phyloP scores from a whole-genome alignment of 2,329 filamentous ascomycete genomes.

The Trichoderma aggressivum region DNA sequence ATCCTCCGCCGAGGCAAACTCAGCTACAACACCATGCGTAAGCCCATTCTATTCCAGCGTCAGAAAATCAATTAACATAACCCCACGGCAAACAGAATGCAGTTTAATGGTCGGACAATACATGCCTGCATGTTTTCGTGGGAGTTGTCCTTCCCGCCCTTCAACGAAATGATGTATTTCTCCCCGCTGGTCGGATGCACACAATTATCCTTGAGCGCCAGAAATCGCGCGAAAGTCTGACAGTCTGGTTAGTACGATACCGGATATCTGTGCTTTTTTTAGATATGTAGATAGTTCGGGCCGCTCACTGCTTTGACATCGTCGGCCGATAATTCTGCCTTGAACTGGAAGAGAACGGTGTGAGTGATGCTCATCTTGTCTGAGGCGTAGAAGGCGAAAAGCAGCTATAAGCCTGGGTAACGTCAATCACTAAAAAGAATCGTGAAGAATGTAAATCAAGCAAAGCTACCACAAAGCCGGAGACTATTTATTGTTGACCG shows the following conservation, averaged over 20 bases:
- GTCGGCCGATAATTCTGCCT: not conserved
- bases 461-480: not conserved
- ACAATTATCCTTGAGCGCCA: slow-evolving; percentile 57
- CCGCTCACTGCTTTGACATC: not conserved
- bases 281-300: not conserved
- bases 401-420: not conserved
- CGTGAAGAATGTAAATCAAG: not conserved
- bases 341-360: not conserved
- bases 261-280: not conserved
- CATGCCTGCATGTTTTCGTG: slow-evolving; percentile 40
- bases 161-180: slow-evolving; percentile 57
- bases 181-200: slow-evolving; percentile 56
- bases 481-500: not conserved
- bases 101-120: not conserved
- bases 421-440: not conserved
- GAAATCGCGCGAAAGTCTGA: slow-evolving; percentile 34
- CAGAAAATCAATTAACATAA: not conserved
- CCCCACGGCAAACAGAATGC: not conserved
- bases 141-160: slow-evolving; percentile 60
- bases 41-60: not conserved
- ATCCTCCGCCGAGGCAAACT: slow-evolving; percentile 1
- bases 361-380: not conserved
- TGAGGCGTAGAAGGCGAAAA: not conserved
- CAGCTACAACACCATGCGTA: not conserved
- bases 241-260: not conserved